Conservation (phyloP, 805 yeast species). For the Starmerella floricola region DNA sequence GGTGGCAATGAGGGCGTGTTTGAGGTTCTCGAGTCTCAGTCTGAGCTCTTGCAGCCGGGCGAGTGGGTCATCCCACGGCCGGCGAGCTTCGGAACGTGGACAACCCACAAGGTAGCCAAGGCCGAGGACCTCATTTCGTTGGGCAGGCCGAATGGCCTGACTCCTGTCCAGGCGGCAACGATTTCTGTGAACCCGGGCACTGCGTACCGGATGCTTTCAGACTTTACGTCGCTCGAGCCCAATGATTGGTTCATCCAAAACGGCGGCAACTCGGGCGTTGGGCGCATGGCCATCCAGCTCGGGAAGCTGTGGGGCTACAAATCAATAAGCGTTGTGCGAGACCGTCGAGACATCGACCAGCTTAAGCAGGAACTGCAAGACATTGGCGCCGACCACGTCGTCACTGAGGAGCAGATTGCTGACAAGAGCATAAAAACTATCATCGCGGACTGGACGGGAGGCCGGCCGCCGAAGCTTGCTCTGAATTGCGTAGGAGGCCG, state of each 20-base stretch:
- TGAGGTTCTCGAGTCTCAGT: slow-evolving; percentile 49
- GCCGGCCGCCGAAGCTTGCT: slow-evolving; percentile 56
- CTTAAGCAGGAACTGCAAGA: slow-evolving; percentile 41
- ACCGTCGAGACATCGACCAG: slow-evolving; percentile 64
- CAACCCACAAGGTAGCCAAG: slow-evolving; percentile 54
- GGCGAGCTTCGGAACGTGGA: slow-evolving; percentile 89
- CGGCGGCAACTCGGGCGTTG: slow-evolving; percentile 94
- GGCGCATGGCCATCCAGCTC: slow-evolving; percentile 80
- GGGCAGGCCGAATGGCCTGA: slow-evolving; percentile 35
- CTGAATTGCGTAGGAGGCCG: slow-evolving; percentile 91
- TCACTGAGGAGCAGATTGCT: slow-evolving; percentile 74
- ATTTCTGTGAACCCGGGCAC: slow-evolving; percentile 85
- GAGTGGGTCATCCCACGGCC: slow-evolving; percentile 79
- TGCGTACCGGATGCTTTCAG: slow-evolving; percentile 76
- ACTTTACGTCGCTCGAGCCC: slow-evolving; percentile 46
- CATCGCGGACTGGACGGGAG: slow-evolving; percentile 34
- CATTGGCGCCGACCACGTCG: slow-evolving; percentile 77
- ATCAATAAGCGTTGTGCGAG: slow-evolving; percentile 78
- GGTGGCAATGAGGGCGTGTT: slow-evolving; percentile 93
- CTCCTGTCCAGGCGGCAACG: slow-evolving; percentile 55
- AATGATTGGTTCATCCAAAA: slow-evolving; percentile 90
- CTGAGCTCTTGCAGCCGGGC: slow-evolving; percentile 39
- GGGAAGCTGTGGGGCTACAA: slow-evolving; percentile 67
- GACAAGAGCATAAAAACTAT: slow-evolving; percentile 54
- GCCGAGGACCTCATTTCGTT: slow-evolving; percentile 46